Evolutionary conservation across 1,284 basidiomycete genomes (phyloP), one percentile per base, ranked within the genome.

Genomic region (Fomitopsis schrenkii): DNA sequence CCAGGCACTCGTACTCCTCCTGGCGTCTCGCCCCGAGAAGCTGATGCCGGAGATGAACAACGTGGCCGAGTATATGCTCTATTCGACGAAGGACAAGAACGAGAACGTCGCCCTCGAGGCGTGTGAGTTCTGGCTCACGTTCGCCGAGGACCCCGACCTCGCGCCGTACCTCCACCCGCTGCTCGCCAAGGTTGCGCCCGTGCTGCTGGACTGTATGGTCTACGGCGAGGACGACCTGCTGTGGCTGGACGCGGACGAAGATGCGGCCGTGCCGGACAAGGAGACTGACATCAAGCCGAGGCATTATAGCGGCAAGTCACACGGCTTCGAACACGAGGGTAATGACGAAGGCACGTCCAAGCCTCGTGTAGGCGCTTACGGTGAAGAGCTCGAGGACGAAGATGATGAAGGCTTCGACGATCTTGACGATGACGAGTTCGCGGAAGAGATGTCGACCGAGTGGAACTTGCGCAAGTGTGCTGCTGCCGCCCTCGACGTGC

Each of bases 111-210:
- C 95, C 4, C 81, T 98, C 46, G 96, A 98, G 78, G 97, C 97
- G 14, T 98, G 95, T 83, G 97, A 99, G 81, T 99, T 99, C 77
- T 99, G 97, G 97, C 84, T 99, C 65, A 98, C 97, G 1, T 99
- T 99, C 72, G 95, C 97, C 17, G 97, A 99, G 75, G 95, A 98
- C 71, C 87, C 88, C 15, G 89, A 93, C 56, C 83, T 99, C 30
- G 87, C 88, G 17, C 86, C 88, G 15, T 93, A 92, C 74, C 81
- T 99, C 35, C 88, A 88, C 59, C 95, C 95, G 0, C 86, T 96
- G 65, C 82, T 99, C 9, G 84, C 81, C 45, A 92, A 92, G 68
- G 91, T 99, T 52, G 95, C 93, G 0, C 97, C 97, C 0, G 91
- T 98, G 15, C 80, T 99, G 35, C 82, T 99, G 63, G 91, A 97